Evolutionary conservation across 2,329 filamentous ascomycete species (phyloP).

Genomic region (Exophiala viscosa): DNA sequence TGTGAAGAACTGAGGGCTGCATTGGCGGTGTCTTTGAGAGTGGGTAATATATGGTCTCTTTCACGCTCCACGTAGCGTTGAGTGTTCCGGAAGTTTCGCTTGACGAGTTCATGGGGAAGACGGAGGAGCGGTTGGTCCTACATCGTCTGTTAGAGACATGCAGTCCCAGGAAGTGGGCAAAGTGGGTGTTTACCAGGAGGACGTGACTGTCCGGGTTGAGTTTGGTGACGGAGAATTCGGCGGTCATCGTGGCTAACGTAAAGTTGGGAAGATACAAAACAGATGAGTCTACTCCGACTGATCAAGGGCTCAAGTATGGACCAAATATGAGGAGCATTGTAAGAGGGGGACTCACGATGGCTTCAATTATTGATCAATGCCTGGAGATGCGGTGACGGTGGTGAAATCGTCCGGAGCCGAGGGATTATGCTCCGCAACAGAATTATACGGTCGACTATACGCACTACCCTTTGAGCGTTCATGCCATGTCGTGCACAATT

Average conservation of each 20-base stretch:
- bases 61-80: conserved; percentile 48
- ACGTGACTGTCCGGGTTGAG: conserved; percentile 50
- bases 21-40: conserved; percentile 54
- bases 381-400: not conserved
- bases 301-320: too few species aligned
- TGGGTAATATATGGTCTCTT: conserved; percentile 43
- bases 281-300: not conserved
- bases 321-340: too few species aligned
- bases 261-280: not conserved
- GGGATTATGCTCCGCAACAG: not conserved
- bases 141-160: conserved; percentile 8
- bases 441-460: not conserved
- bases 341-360: too few species aligned
- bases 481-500: too few species aligned
- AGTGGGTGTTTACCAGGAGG: conserved; percentile 39
- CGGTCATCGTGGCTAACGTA: conserved; percentile 14
- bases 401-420: too few species aligned
- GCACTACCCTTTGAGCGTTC: too few species aligned
- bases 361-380: not conserved
- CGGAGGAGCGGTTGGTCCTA: conserved; percentile 93
- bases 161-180: not conserved
- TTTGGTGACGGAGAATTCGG: conserved; percentile 38
- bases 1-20: conserved; percentile 62
- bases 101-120: conserved; percentile 84
- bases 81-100: conserved; percentile 86